These are phyloP conservation scores for Hypomontagnella monticulosa DNA, from an alignment of 495 filamentous ascomycete genomes.

Conservation along the genomic window DNA sequence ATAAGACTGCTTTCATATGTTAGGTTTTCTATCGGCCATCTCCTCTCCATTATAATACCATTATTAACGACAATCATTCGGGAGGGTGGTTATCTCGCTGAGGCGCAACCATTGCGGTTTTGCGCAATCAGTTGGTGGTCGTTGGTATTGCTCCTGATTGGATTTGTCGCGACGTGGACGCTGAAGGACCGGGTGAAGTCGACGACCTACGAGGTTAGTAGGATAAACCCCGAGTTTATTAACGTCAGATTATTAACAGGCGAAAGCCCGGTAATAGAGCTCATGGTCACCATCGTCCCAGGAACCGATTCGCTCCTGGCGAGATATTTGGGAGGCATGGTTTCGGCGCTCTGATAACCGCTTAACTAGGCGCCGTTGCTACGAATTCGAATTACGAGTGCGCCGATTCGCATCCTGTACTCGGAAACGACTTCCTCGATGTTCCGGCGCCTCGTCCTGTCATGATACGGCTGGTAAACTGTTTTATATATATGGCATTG, in stretches of 20 bases:
- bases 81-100: constrained; percentile 13
- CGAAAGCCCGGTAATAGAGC: neutral
- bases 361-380: neutral
- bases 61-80: constrained; percentile 24
- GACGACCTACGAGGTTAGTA: constrained; percentile 11
- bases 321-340: constrained; percentile 9
- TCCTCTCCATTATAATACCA: constrained; percentile 23
- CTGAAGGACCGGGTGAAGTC: constrained; percentile 19
- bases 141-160: constrained; percentile 19
- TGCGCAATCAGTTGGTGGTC: constrained; percentile 23
- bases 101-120: neutral
- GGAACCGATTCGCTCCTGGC: neutral
- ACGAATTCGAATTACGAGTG: neutral
- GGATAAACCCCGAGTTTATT: neutral
- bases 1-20: constrained; percentile 11
- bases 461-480: neutral
- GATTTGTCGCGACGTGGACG: constrained; percentile 35
- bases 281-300: constrained; percentile 2
- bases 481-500: constrained; percentile 27
- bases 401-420: neutral
- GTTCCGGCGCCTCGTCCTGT: neutral
- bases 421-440: neutral
- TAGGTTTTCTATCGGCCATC: constrained; percentile 20
- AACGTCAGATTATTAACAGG: constrained; percentile 5
- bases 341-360: constrained; percentile 9